These are phyloP conservation scores for Anthoceros angustus DNA, from an alignment of 225 moss, liverwort and hornwort species.

Conservation along the genomic window DNA sequence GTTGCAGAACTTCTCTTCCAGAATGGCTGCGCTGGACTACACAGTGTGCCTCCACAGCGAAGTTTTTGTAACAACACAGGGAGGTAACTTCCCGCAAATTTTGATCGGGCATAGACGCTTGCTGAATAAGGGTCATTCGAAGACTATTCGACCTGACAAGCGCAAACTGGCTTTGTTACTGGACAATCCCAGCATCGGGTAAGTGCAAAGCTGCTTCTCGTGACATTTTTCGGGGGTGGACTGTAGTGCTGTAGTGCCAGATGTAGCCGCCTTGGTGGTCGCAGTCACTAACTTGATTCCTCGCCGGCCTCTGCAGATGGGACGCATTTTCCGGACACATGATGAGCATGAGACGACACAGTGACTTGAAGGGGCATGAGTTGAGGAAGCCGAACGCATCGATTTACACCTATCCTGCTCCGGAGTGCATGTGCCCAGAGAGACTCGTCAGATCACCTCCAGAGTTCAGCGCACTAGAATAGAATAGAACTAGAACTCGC, in stretches of 20 bases:
- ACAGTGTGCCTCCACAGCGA: slow-evolving; percentile 87
- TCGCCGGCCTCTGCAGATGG: slow-evolving; percentile 19
- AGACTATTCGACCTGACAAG: slow-evolving; percentile 91
- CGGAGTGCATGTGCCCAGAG: slow-evolving; percentile 31
- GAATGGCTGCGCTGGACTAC: slow-evolving; percentile 86
- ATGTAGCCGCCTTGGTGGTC: neutral
- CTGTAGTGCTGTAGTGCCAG: neutral
- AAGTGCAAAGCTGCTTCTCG: neutral
- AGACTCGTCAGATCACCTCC: neutral
- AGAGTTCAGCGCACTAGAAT: neutral
- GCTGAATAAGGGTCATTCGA: slow-evolving; percentile 79
- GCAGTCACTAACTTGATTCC: neutral
- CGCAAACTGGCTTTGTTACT: slow-evolving; percentile 59
- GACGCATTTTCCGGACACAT: slow-evolving; percentile 18
- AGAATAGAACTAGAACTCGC: no score
- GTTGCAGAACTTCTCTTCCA: slow-evolving; percentile 65
- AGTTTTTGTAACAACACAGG: slow-evolving; percentile 90
- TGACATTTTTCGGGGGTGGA: neutral
- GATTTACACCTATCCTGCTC: slow-evolving; percentile 33
- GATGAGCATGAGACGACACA: slow-evolving; percentile 27
- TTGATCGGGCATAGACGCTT: slow-evolving; percentile 88
- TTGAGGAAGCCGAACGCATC: slow-evolving; percentile 28
- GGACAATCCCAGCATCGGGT: slow-evolving; percentile 66
- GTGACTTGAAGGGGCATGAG: slow-evolving; percentile 35
- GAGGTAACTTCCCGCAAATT: slow-evolving; percentile 95